Evolutionary conservation across 2,329 filamentous ascomycete genomes (phyloP), one percentile per base, ranked within the genome.

Genomic region (Pseudogymnoascus sp.): DNA sequence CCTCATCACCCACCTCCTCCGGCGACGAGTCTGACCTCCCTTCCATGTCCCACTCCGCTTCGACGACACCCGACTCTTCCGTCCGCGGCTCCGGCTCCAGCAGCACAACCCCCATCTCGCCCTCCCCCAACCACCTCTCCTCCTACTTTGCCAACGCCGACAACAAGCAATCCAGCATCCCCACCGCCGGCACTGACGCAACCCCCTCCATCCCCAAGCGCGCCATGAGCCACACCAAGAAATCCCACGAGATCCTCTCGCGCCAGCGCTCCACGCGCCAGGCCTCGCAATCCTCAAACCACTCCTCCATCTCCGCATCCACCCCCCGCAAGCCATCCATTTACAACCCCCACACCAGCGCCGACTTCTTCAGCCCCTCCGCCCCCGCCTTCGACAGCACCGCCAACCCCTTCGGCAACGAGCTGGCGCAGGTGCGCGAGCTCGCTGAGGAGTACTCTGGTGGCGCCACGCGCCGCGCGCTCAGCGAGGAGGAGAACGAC

Each of bases 391-490:
- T 64, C 68, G 63, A 62, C 68, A 67, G 63, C 61, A 66, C 69
- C 62, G 68, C 69, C 72, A 84, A 94, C 72, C 93, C 93, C 0
- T 97, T 97, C 69, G 90, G 90, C 60, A 86, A 88, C 58, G 94
- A 99, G 74, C 79, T 97, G 60, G 91, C 90, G 61, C 89, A 97
- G 74, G 90, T 97, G 22, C 91, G 91, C 60, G 94, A 97, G 74
- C 82, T 97, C 14, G 93, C 88, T 0, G 94, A 97, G 75, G 92
- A 97, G 74, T 93, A 91, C 67, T 85, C 85, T 41, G 80, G 81
- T 64, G 80, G 84, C 37, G 75, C 66, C 16, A 71, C 80, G 64
- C 71, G 82, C 63, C 79, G 81, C n/a, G 78, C 85, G 50, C 76
- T 86, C 38, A 87, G 92, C 47, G 88, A 90, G 61, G 91, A 95